Base-by-base conservation (phyloP, 2,329 filamentous ascomycete genomes). In the Fusarium stilboides region DNA sequence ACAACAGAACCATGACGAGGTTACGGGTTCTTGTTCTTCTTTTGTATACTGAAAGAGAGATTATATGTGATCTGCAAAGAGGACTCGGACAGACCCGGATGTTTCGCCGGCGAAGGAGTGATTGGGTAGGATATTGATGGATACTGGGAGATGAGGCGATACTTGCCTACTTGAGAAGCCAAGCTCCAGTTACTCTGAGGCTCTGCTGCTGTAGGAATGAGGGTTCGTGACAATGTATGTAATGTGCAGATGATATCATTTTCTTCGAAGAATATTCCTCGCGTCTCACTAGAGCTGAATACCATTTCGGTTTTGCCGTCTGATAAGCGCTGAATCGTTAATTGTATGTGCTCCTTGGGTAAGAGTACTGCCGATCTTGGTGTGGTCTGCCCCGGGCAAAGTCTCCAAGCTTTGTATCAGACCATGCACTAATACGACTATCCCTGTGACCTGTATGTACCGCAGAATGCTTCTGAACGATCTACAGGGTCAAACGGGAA, bases 161-260 rank as follows among this genome's bases (percentile, higher is more conserved):
- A 53, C 65, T 68, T 73, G 39, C 70, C 68, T 63, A 60, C 60
- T 66, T 28, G 49, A 69, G 68, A 52, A 64, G 56, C 44, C 44
- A 55, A 39, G 55, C 22, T 45, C 52, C 40, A 47, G 49, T 19
- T 44, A 17, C 22, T 22, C 22, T 39, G 47, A 44, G 59, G 51
- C 63, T 68, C 45, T 54, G 31, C 47, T 42, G 54, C 40, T 40
- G 43, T 50, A 54, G 62, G 63, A 43, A 44, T 58, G 56, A 71
- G 33, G 17, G 22, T 14, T 26, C n/a, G 40, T 22, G 15, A 43
- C 20, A 42, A 22, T 53, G 28, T 26, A 36, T 24, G 31, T 22
- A 43, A 36, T 24, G n/a, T 31, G 34, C 17, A 56, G 1, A 37
- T 57, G 50, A 36, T 63, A 45, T 63, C 58, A 63, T 42, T 45